Evolutionary conservation across 371 early-diverging fungal species (phyloP).

Genomic region (Entomophthora muscae): DNA sequence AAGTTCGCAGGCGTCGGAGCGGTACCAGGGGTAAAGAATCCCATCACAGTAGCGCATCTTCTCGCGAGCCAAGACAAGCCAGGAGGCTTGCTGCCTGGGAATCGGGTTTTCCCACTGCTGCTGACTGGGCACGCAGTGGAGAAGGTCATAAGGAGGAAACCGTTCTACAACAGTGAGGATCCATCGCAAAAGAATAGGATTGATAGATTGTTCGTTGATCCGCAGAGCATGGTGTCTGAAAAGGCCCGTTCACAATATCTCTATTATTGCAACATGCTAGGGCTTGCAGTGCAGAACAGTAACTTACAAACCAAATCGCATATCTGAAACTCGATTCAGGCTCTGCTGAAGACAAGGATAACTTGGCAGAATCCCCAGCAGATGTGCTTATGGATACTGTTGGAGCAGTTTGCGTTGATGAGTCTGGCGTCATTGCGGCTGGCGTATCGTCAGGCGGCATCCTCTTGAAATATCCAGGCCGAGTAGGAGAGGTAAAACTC

Average conservation of each 20-base stretch:
- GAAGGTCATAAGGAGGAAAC: background rate
- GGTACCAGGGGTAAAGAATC: background rate
- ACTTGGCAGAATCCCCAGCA: background rate
- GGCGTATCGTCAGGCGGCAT: slow-evolving; percentile 5
- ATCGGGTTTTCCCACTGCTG: background rate
- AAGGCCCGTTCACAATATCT: background rate
- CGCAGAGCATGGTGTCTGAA: background rate
- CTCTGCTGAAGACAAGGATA: too few relatives aligned
- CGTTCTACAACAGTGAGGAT: background rate
- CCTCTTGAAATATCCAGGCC: background rate
- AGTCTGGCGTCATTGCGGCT: background rate
- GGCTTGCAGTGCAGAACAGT: background rate
- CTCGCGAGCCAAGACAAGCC: background rate
- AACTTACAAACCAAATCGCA: background rate
- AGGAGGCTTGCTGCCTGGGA: background rate
- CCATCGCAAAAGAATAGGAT: too few relatives aligned
- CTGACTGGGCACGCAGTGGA: background rate
- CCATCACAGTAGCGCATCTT: background rate
- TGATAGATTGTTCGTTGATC: background rate
- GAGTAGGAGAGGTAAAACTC: slow-evolving; percentile 2
- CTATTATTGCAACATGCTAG: background rate
- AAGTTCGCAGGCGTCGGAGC: slow-evolving; percentile 1
- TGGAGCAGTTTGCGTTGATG: background rate
- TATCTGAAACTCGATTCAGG: too few relatives aligned
- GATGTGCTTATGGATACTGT: background rate